These are phyloP conservation scores for Scortechinia acanthostroma DNA, from an alignment of 2,329 filamentous ascomycete species.

Conservation along the genomic window DNA sequence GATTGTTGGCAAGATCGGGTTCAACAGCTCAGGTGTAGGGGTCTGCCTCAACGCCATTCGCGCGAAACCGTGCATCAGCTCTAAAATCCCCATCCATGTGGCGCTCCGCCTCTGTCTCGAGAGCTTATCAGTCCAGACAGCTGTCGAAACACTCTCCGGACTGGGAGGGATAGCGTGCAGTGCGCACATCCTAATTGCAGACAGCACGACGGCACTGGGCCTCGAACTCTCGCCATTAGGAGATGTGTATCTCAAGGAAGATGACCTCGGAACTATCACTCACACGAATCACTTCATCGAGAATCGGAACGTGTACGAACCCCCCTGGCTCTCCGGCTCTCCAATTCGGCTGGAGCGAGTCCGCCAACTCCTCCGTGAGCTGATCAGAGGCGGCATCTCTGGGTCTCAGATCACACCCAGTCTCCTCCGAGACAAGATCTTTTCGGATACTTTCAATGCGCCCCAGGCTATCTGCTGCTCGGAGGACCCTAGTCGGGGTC, in stretches of 20 bases:
- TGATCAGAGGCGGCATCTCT: slow-evolving; percentile 5
- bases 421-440: slow-evolving; percentile 16
- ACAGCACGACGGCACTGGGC: not conserved
- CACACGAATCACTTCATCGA: slow-evolving; percentile 26
- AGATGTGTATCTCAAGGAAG: slow-evolving; percentile 14
- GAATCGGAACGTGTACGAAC: slow-evolving; percentile 12
- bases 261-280: slow-evolving; percentile 15
- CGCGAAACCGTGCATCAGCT: slow-evolving; percentile 30
- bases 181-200: not conserved
- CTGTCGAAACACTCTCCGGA: slow-evolving; percentile 8
- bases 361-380: slow-evolving; percentile 9
- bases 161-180: not conserved
- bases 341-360: slow-evolving; percentile 14
- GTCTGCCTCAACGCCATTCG: slow-evolving; percentile 55
- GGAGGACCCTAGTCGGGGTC: slow-evolving; percentile 10
- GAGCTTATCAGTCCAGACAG: slow-evolving; percentile 26
- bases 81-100: slow-evolving; percentile 38
- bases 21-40: slow-evolving; percentile 51
- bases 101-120: slow-evolving; percentile 38
- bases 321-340: slow-evolving; percentile 16
- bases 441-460: slow-evolving; percentile 19
- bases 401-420: slow-evolving; percentile 3
- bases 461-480: slow-evolving; percentile 18
- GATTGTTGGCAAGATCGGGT: slow-evolving; percentile 59
- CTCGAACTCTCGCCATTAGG: not conserved